A percentile compares a stretch with the other conserved stretches of the same genome.
Conservation (phyloP, 192 early-diverging fungal species). For the Rhizophagus clarus region DNA sequence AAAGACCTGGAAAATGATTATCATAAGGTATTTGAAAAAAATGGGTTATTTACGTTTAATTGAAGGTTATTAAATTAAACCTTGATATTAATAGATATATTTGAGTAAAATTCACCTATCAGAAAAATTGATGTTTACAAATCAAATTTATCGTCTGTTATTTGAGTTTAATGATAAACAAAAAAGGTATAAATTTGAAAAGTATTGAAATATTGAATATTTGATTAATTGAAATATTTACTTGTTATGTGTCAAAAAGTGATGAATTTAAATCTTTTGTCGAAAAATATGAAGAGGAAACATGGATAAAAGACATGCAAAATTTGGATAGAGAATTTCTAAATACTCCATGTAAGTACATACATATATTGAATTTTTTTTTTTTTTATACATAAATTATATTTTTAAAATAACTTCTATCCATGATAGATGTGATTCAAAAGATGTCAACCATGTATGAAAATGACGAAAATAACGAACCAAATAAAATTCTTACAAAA, state of each 20-base stretch:
- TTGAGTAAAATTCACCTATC: background rate
- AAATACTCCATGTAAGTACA: background rate
- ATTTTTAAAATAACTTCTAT: background rate
- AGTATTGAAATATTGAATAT: too few species aligned
- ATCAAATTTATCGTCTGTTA: background rate
- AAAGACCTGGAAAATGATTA: background rate
- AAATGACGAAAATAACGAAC: background rate
- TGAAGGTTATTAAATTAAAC: too few species aligned
- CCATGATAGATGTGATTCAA: background rate
- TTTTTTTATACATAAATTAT: too few species aligned
- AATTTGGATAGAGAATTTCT: background rate
- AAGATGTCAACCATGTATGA: background rate
- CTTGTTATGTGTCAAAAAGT: background rate
- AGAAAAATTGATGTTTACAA: background rate
- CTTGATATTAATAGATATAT: background rate
- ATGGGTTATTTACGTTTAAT: background rate
- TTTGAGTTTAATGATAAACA: background rate
- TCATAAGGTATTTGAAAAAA: background rate
- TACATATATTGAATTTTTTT: background rate
- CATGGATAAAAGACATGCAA: background rate
- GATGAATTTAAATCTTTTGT: background rate
- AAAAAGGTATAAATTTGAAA: background rate
- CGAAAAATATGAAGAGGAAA: background rate
- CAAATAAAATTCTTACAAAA: background rate
- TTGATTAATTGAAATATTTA: too few species aligned